phyloP scores from a whole-genome alignment of 1,139 yeast genomes.

The Taphrina deformans region DNA sequence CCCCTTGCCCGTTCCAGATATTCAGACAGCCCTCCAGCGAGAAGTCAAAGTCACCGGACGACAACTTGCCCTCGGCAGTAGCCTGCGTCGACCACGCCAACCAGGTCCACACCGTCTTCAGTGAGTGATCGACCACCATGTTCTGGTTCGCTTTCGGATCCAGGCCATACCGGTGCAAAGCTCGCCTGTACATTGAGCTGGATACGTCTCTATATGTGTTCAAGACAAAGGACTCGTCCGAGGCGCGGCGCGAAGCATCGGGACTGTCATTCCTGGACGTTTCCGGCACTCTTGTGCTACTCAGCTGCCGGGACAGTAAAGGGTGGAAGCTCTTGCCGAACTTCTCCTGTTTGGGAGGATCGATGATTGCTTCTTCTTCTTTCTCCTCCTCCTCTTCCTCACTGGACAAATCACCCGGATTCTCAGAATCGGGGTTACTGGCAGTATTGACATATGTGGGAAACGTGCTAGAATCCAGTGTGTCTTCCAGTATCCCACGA shows the following conservation, averaged over 20 bases:
- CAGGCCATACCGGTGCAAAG: constrained; percentile 69
- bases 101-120: constrained; percentile 90
- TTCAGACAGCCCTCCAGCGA: constrained; percentile 88
- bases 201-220: constrained; percentile 59
- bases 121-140: constrained; percentile 62
- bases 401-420: not conserved
- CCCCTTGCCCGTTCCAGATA: constrained; percentile 73
- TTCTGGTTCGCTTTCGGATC: constrained; percentile 66
- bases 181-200: constrained; percentile 63
- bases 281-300: not conserved
- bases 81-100: constrained; percentile 53
- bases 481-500: not conserved
- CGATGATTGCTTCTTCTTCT: not conserved
- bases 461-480: constrained; percentile 3
- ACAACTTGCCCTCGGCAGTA: constrained; percentile 63
- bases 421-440: not conserved
- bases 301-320: constrained; percentile 1
- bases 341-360: not conserved
- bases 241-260: not conserved
- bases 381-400: not conserved
- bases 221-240: constrained; percentile 35
- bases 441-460: constrained; percentile 3
- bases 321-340: not conserved
- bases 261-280: not conserved
- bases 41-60: constrained; percentile 67